Percentiles rank a stretch among this genome's conserved stretches.
Conservation (phyloP, 495 filamentous ascomycete species). For the Aspergillus diversus region DNA sequence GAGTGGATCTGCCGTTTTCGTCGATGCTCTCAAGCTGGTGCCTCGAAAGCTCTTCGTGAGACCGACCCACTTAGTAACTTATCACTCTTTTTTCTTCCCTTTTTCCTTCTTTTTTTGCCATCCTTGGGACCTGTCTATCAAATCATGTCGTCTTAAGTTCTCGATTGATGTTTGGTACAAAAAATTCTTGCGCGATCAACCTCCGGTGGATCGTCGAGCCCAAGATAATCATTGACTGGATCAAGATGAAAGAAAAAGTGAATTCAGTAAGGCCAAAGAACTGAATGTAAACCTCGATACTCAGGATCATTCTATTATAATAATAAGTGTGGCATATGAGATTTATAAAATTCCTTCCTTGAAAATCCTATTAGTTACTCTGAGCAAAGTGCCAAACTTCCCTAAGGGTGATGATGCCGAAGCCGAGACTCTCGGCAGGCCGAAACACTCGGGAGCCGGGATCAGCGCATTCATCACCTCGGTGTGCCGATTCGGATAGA, state of each 20-base stretch:
- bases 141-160: neutral
- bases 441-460: constrained; percentile 20
- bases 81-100: neutral
- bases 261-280: too few relatives aligned
- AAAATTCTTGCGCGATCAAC: neutral
- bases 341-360: too few relatives aligned
- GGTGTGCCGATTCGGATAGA: constrained; percentile 29
- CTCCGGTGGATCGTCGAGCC: neutral
- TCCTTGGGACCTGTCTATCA: neutral
- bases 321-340: too few relatives aligned
- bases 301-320: too few relatives aligned
- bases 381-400: too few relatives aligned
- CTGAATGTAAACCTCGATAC: too few relatives aligned
- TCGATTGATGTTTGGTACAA: neutral
- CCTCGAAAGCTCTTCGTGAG: neutral
- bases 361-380: too few relatives aligned
- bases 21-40: neutral
- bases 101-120: neutral
- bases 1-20: neutral
- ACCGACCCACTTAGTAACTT: neutral
- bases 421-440: constrained; percentile 18
- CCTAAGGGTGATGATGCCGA: neutral
- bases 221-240: too few relatives aligned
- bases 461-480: constrained; percentile 10
- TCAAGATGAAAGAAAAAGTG: too few relatives aligned